phyloP scores from a whole-genome alignment of 306 rosid genomes.

The Rosa lucieae region DNA sequence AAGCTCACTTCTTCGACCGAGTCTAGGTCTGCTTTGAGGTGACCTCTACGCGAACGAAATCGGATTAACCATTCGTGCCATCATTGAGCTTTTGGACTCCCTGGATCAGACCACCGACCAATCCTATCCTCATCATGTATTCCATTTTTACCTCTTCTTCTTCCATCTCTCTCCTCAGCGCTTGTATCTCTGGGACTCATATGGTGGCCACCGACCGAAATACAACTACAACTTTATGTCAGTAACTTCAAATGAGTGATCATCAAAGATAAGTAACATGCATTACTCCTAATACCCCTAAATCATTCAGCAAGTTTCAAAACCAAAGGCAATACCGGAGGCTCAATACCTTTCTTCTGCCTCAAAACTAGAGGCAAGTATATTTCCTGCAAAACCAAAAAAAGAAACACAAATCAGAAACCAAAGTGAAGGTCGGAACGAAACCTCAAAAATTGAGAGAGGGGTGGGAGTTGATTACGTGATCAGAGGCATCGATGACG shows the following conservation, averaged over 20 bases:
- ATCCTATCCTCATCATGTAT: too few species aligned
- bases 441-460: background rate
- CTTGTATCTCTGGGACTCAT: too few species aligned
- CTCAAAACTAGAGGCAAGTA: constrained; percentile 89
- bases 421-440: constrained; percentile 24
- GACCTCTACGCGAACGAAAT: too few species aligned
- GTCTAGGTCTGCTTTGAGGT: too few species aligned
- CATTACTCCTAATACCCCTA: background rate
- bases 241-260: background rate
- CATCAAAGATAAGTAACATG: background rate
- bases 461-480: too few species aligned
- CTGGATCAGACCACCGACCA: too few species aligned
- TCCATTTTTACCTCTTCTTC: too few species aligned
- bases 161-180: too few species aligned
- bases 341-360: constrained; percentile 65
- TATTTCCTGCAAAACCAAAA: constrained; percentile 54
- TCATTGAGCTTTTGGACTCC: too few species aligned
- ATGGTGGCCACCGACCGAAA: too few species aligned
- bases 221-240: background rate
- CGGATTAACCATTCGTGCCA: too few species aligned
- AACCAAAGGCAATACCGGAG: constrained; percentile 15
- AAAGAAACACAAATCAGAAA: background rate
- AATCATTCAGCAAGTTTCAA: background rate
- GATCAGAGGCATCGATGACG: constrained; percentile 22
- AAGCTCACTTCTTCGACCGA: too few species aligned